These are phyloP conservation scores for Blastobotrys illinoisensis DNA, from an alignment of 1,139 yeast genomes.

Conservation along the genomic window DNA sequence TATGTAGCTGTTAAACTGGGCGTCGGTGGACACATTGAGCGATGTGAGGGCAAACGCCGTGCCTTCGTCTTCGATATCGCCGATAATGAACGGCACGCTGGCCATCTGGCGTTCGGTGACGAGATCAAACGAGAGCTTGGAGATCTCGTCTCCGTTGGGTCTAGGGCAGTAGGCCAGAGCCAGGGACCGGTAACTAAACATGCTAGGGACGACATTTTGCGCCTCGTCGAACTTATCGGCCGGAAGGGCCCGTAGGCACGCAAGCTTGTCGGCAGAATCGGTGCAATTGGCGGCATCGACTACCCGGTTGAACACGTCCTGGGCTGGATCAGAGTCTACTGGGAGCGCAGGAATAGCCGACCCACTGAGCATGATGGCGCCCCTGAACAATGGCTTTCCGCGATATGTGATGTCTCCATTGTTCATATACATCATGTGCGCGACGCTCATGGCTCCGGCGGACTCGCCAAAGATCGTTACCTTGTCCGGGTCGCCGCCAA, in stretches of 20 bases:
- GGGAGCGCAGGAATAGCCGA: conserved; percentile 13
- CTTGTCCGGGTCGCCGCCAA: conserved; percentile 38
- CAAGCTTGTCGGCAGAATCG: conserved; percentile 11
- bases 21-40: conserved; percentile 12
- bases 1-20: conserved; percentile 12
- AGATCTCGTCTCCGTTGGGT: conserved; percentile 18
- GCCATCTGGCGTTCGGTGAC: conserved; percentile 15
- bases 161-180: conserved; percentile 19
- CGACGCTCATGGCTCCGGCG: conserved; percentile 36
- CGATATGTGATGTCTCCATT: conserved; percentile 20
- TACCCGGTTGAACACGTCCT: conserved; percentile 16
- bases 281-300: conserved; percentile 14
- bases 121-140: conserved; percentile 11
- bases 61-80: conserved; percentile 23
- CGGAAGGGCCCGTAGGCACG: conserved; percentile 16
- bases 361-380: conserved; percentile 26
- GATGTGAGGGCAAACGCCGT: conserved; percentile 15
- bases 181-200: conserved; percentile 12
- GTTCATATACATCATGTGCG: conserved; percentile 26
- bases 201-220: conserved; percentile 13
- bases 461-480: conserved; percentile 37
- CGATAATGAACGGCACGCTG: conserved; percentile 20
- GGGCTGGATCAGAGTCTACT: conserved; percentile 11
- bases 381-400: conserved; percentile 23
- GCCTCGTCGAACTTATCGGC: conserved; percentile 14